A percentile compares a stretch with the other conserved stretches of the same genome.
Evolutionary conservation across 1,284 basidiomycete genomes (phyloP).

Genomic region (Earliella scabrosa): DNA sequence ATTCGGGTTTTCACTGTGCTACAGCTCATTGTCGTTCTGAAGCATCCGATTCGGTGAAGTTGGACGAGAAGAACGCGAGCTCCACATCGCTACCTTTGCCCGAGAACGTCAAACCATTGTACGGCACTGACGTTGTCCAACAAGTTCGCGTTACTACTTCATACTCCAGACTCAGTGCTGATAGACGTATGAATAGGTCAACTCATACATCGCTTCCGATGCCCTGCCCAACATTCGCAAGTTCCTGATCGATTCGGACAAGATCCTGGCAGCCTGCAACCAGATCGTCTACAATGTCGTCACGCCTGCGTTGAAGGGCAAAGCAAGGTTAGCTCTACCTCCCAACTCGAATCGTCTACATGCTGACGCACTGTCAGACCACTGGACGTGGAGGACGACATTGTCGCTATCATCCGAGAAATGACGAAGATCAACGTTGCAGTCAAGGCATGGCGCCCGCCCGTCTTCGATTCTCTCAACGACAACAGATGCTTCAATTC

Average conservation of each 20-base stretch:
- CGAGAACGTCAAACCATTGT: conserved; percentile 47
- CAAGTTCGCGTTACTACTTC: conserved; percentile 46
- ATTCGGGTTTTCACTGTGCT: not conserved
- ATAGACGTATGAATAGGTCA: conserved; percentile 56
- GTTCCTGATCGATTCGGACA: conserved; percentile 88
- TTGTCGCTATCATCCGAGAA: conserved; percentile 75
- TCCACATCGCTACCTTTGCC: conserved; percentile 38
- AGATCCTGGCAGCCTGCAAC: conserved; percentile 75
- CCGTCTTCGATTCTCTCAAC: conserved; percentile 82
- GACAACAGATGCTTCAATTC: conserved; percentile 90
- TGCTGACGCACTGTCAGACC: conserved; percentile 47
- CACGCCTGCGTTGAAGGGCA: conserved; percentile 78
- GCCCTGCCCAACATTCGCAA: conserved; percentile 81
- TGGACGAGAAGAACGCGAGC: conserved; percentile 62
- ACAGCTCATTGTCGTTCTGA: not conserved
- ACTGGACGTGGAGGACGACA: conserved; percentile 68
- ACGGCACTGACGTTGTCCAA: conserved; percentile 50
- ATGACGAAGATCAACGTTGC: conserved; percentile 82
- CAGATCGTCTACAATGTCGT: conserved; percentile 90
- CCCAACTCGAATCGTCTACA: not conserved
- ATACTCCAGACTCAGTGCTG: conserved; percentile 3
- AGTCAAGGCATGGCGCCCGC: conserved; percentile 84
- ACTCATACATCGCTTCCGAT: conserved; percentile 70
- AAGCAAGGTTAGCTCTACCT: conserved; percentile 54
- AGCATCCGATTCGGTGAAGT: conserved; percentile 42